Base-by-base conservation (phyloP, 495 filamentous ascomycete species). In the Xeromyces bisporus region DNA sequence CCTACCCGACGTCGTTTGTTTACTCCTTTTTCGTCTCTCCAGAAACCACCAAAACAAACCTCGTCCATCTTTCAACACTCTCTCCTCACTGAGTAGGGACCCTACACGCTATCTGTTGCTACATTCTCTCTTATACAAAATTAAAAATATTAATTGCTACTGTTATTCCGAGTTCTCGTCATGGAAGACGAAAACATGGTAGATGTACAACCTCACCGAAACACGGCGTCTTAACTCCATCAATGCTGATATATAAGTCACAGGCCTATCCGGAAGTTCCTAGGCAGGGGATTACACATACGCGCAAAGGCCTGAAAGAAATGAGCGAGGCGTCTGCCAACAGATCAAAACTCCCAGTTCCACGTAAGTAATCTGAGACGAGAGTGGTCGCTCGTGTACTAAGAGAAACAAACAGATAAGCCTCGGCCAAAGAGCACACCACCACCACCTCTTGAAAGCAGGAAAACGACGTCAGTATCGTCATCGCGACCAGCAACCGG, bases 291-390 rank as follows among this genome's bases (percentile, higher is more conserved):
- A 42, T 25, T 54, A 54, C 33, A 48, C 59, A n/a, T 57, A 53
- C 6, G 44, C 45, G 11, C 28, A 23, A 28, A 40, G 28, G 6
- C 51, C 40, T 77, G 3, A 45, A 43, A 27, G 73, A 78, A 36
- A 66, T 75, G 49, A 68, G 69, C 33, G 62, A 71, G 3, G 79
- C 80, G 3, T 63, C 73, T 33, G 71, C 59, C 38, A 89, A 89
- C 55, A 73, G 80, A 37, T 65, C 70, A 8, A 49, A 51, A 15
- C 48, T 62, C 18, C 53, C 63, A 35, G 58, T 62, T 23, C 69
- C 74, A 21, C 20, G 20, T 21, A 21, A 9, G 20, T 21, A 9
- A 21, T 9, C 9, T 21, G 20, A 21, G 20, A 9, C 20, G 20
- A 9, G 20, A 5, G 9, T 21, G 20, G 4, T 9, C 9, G 20